Evolutionary conservation across 345 rosid species (phyloP).

Genomic region (Lepidium africanum): DNA sequence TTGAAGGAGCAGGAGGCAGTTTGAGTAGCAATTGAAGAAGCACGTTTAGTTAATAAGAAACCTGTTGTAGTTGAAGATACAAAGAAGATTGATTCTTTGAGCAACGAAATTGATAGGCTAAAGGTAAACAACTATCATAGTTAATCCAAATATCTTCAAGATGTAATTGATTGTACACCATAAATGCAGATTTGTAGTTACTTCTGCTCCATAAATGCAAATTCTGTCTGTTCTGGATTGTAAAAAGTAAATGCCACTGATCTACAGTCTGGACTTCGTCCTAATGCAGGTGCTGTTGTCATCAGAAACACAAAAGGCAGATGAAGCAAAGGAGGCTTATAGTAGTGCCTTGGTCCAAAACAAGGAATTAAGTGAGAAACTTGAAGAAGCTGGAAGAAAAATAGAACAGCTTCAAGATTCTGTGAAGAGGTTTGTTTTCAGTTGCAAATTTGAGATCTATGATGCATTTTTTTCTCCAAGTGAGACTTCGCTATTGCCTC

Average conservation of each 20-base stretch:
- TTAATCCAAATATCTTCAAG: not conserved
- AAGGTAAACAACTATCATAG: conserved; percentile 40
- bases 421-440: conserved; percentile 65
- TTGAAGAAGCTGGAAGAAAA: conserved; percentile 61
- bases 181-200: not conserved
- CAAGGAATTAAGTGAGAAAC: conserved; percentile 54
- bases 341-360: conserved; percentile 46
- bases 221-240: conserved; percentile 7
- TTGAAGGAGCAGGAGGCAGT: conserved; percentile 85
- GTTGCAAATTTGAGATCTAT: conserved; percentile 1
- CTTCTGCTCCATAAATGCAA: no score
- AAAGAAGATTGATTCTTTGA: conserved; percentile 53
- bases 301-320: conserved; percentile 52
- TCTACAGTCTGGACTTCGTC: conserved; percentile 9
- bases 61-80: conserved; percentile 82
- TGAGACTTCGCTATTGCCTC: not conserved
- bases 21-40: conserved; percentile 71
- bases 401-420: conserved; percentile 70
- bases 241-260: conserved; percentile 3
- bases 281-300: conserved; percentile 42
- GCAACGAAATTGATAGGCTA: conserved; percentile 60
- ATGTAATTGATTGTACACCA: conserved; percentile 2
- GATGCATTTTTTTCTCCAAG: conserved; percentile 1
- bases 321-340: conserved; percentile 54
- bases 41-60: conserved; percentile 65